Evolutionary conservation across 2,329 filamentous ascomycete species (phyloP).

Genomic region (Aureobasidium pullulans): DNA sequence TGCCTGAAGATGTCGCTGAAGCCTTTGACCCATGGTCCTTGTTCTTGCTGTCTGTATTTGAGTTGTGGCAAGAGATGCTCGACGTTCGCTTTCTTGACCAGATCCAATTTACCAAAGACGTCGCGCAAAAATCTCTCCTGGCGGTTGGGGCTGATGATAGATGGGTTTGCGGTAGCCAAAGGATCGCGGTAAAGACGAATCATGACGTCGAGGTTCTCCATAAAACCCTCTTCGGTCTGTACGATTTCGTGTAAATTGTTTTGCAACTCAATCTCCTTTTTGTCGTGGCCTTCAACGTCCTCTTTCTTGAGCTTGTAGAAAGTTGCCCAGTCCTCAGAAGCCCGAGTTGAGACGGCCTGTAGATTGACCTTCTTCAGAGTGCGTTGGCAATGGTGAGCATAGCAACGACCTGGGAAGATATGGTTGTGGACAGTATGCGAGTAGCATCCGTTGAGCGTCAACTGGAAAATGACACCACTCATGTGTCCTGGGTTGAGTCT

Average conservation of each 20-base stretch:
- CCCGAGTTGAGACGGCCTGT: constrained; percentile 61
- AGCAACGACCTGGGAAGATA: constrained; percentile 67
- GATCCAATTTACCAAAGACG: constrained; percentile 87
- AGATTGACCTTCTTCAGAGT: constrained; percentile 93
- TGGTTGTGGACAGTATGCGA: constrained; percentile 71
- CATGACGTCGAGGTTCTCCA: constrained; percentile 81
- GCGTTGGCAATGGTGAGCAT: constrained; percentile 86
- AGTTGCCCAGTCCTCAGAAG: constrained; percentile 73
- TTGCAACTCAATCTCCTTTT: constrained; percentile 86
- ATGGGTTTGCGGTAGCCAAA: constrained; percentile 63
- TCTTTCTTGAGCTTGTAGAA: constrained; percentile 81
- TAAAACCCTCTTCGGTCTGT: constrained; percentile 83
- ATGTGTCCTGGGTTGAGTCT: constrained; percentile 77
- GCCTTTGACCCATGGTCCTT: constrained; percentile 87
- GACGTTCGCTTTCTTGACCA: constrained; percentile 84
- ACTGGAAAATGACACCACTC: constrained; percentile 85
- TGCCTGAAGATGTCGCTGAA: constrained; percentile 97
- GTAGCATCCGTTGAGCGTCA: constrained; percentile 89
- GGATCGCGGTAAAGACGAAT: constrained; percentile 79
- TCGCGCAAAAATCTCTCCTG: constrained; percentile 71
- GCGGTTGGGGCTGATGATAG: constrained; percentile 72
- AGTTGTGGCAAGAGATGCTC: constrained; percentile 86
- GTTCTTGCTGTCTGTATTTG: constrained; percentile 93
- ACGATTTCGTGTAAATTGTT: constrained; percentile 95
- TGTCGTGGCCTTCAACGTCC: constrained; percentile 60